These are phyloP conservation scores for Coniochaeta sp. DNA, from an alignment of 2,329 filamentous ascomycete genomes.

Conservation along the genomic window DNA sequence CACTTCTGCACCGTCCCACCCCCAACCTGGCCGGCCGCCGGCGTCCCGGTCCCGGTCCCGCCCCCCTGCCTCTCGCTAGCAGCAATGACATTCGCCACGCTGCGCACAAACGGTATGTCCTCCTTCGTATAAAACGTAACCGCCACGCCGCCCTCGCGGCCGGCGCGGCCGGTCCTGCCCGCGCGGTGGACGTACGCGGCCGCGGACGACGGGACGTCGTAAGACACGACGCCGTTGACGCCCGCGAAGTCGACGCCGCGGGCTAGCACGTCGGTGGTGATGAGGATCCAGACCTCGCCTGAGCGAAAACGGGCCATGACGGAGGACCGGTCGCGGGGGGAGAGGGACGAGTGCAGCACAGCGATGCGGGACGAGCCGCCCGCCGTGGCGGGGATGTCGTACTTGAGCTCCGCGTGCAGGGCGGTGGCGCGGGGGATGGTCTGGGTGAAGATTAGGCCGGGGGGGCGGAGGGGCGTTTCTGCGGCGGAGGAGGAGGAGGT, in stretches of 20 bases:
- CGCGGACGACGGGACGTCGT: slow-evolving; percentile 88
- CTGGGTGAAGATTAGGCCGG: slow-evolving; percentile 93
- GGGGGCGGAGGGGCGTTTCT: slow-evolving; percentile 63
- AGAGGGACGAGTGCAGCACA: slow-evolving; percentile 81
- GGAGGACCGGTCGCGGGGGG: slow-evolving; percentile 63
- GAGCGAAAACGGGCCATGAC: slow-evolving; percentile 88
- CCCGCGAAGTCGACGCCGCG: slow-evolving; percentile 92
- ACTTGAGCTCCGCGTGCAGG: slow-evolving; percentile 81
- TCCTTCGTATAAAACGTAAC: slow-evolving; percentile 96
- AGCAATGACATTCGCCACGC: slow-evolving; percentile 86
- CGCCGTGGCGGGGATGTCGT: slow-evolving; percentile 86
- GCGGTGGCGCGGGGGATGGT: slow-evolving; percentile 87
- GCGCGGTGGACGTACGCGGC: slow-evolving; percentile 91
- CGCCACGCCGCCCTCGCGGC: slow-evolving; percentile 77
- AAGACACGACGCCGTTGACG: slow-evolving; percentile 94
- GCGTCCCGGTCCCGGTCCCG: slow-evolving; percentile 28
- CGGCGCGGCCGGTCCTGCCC: slow-evolving; percentile 83
- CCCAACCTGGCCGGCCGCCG: too few species aligned
- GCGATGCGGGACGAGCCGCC: slow-evolving; percentile 80
- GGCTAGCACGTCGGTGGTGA: slow-evolving; percentile 89
- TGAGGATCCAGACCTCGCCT: slow-evolving; percentile 92
- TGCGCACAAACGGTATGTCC: slow-evolving; percentile 82
- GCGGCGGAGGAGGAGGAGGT: slow-evolving; percentile 31
- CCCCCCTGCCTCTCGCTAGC: slow-evolving; percentile 68
- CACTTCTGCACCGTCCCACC: slow-evolving; percentile 67